Conservation (phyloP, 139 green algal genomes). For the Chlamydomonas sphaeroides region DNA sequence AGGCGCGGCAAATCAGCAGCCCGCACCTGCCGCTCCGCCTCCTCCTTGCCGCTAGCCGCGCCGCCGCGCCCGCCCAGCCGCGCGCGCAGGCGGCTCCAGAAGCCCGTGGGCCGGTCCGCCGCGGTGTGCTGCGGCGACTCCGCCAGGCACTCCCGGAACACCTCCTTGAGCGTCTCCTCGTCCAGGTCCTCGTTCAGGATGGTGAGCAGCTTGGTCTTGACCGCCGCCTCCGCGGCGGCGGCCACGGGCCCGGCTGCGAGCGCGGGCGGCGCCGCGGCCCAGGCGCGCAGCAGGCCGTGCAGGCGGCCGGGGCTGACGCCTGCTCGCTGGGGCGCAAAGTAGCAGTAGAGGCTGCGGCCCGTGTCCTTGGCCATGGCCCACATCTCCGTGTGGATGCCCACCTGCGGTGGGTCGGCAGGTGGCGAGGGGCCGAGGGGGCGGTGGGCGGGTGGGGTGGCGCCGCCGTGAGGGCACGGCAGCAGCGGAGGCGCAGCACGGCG, state of each 20-base stretch:
- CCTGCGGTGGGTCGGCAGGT: background rate
- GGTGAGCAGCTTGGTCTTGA: constrained; percentile 52
- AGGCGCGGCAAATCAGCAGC: too few relatives aligned
- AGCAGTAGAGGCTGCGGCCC: too few relatives aligned
- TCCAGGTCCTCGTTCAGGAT: constrained; percentile 77
- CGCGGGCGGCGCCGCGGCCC: constrained; percentile 58
- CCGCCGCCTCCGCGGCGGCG: constrained; percentile 14
- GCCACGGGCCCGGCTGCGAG: constrained; percentile 29
- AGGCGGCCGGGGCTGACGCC: constrained; percentile 53
- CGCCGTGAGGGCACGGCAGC: too few relatives aligned
- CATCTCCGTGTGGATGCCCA: constrained; percentile 78
- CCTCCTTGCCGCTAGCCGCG: background rate
- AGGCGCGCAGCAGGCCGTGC: constrained; percentile 67
- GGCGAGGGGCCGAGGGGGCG: too few relatives aligned
- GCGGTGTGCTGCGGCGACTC: constrained; percentile 44
- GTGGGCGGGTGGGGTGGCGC: too few relatives aligned
- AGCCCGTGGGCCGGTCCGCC: constrained; percentile 14
- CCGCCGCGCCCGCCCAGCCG: too few relatives aligned
- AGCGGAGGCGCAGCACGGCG: too few relatives aligned
- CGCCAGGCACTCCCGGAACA: constrained; percentile 66
- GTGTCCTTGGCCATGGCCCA: constrained; percentile 67
- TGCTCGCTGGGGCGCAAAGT: constrained; percentile 61
- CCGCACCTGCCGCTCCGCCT: constrained; percentile 42
- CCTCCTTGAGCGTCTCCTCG: constrained; percentile 55
- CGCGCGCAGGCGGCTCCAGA: too few relatives aligned